Evolutionary conservation across 129 eudicot genomes (phyloP).

Genomic region (Helianthus tuberosus): DNA sequence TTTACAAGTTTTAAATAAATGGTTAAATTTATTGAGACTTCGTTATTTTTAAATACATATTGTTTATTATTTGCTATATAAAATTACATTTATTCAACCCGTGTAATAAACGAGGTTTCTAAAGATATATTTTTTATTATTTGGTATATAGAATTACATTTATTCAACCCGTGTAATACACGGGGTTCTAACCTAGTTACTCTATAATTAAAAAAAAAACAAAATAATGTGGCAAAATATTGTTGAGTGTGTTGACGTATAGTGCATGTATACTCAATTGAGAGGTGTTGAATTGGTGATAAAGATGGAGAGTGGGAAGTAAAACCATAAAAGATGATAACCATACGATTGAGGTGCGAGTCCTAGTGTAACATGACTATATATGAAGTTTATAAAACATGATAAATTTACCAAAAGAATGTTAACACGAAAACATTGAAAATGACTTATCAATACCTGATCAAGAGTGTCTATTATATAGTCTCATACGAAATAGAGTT

Average conservation of each 20-base stretch:
- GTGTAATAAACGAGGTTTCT: no score
- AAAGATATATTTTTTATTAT: no score
- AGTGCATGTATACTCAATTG: not conserved
- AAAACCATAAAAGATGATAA: not conserved
- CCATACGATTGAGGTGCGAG: not conserved
- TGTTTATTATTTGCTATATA: no score
- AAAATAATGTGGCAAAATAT: no score
- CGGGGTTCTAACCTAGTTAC: no score
- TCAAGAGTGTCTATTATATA: not conserved
- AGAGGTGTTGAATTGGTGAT: not conserved
- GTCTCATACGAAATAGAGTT: not conserved
- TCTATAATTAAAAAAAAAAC: no score
- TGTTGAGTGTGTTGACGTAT: not conserved
- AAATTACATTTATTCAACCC: no score
- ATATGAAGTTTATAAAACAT: not conserved
- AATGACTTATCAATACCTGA: not conserved
- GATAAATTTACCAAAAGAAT: not conserved
- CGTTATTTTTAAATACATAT: no score
- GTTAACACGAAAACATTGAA: not conserved
- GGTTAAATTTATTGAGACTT: no score
- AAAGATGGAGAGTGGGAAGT: slow-evolving; percentile 5
- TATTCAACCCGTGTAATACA: no score
- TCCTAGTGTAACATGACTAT: not conserved
- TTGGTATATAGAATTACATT: no score
- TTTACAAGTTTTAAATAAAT: no score